Evolutionary conservation across 257 asterid species (phyloP).

Genomic region (Salvia miltiorrhiza): DNA sequence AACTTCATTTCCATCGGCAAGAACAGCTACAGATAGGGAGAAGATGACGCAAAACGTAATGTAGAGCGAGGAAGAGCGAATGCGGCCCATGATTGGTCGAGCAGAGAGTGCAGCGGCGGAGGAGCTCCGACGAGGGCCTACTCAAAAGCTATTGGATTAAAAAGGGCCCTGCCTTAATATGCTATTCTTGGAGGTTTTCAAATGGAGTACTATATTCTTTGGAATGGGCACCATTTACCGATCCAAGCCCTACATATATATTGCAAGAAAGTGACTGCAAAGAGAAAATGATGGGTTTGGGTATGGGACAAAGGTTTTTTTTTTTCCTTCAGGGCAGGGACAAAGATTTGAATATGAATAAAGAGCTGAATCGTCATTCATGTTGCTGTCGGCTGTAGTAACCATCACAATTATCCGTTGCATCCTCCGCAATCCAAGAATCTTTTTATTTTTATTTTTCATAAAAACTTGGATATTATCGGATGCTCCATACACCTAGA

Average conservation of each 20-base stretch:
- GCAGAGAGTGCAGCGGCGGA: not conserved
- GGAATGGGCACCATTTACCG: not conserved
- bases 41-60: slow-evolving; percentile 5
- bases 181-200: not conserved
- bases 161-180: not conserved
- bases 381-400: not conserved
- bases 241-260: not conserved
- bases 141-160: not conserved
- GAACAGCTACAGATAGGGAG: slow-evolving; percentile 14
- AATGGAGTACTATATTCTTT: not conserved
- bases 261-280: not conserved
- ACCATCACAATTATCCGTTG: not conserved
- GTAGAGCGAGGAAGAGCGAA: not conserved
- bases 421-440: slow-evolving; percentile 2
- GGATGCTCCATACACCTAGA: too few species aligned
- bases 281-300: not conserved
- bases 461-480: too few species aligned
- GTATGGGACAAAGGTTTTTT: too few species aligned
- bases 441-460: not conserved
- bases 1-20: slow-evolving; percentile 26
- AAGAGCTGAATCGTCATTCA: not conserved
- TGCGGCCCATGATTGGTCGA: slow-evolving; percentile 13
- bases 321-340: not conserved
- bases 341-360: not conserved
- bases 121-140: not conserved